Conservation (phyloP, 176 grass and related monocot species). For the Lolium rigidum region DNA sequence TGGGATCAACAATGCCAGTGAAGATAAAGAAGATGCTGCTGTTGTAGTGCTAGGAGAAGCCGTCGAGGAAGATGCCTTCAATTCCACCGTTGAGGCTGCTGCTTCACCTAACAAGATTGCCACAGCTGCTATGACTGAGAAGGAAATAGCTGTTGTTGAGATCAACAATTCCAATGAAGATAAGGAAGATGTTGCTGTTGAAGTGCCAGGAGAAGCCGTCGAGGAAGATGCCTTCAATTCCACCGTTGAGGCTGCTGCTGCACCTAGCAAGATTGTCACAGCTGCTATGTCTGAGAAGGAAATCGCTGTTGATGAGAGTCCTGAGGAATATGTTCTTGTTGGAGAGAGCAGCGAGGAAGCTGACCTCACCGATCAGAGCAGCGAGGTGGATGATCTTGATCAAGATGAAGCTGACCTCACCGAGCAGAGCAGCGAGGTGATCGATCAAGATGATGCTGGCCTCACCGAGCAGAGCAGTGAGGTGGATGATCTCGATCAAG, state of each 20-base stretch:
- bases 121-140: no score
- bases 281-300: no score
- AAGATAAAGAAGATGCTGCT: not conserved
- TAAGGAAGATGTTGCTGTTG: conserved; percentile 15
- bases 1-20: conserved; percentile 16
- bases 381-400: not conserved
- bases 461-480: not conserved
- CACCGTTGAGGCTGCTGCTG: conserved; percentile 14
- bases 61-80: conserved; percentile 19
- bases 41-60: conserved; percentile 21
- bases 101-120: conserved; percentile 2
- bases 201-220: not conserved
- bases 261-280: not conserved
- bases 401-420: not conserved
- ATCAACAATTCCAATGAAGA: not conserved
- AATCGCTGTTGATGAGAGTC: no score
- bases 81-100: not conserved
- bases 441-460: not conserved
- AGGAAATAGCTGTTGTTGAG: no score
- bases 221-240: conserved; percentile 19
- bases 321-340: no score
- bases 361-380: not conserved
- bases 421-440: not conserved
- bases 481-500: not conserved
- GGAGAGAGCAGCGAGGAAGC: not conserved